phyloP scores from a whole-genome alignment of 495 filamentous ascomycete genomes.

The Neurospora sublineolata region DNA sequence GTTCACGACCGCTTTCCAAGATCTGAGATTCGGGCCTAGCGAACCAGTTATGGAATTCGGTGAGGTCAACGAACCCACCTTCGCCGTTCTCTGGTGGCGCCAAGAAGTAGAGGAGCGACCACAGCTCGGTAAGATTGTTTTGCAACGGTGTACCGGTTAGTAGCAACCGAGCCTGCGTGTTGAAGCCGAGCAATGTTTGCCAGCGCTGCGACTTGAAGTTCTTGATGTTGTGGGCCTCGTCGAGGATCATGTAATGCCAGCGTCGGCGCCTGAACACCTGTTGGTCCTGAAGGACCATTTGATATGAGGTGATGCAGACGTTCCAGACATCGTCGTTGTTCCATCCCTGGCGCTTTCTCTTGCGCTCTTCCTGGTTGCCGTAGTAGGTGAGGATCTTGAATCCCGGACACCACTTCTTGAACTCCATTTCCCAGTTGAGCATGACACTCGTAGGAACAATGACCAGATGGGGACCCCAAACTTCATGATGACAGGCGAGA shows the following conservation, averaged over 20 bases:
- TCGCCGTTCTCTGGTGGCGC: conserved; percentile 82
- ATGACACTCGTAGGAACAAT: conserved; percentile 98
- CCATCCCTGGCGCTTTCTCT: conserved; percentile 84
- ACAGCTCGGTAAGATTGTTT: conserved; percentile 92
- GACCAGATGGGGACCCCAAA: conserved; percentile 94
- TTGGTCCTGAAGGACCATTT: conserved; percentile 86
- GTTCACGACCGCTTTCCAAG: conserved; percentile 82
- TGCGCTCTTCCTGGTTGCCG: conserved; percentile 82
- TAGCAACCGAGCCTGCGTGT: conserved; percentile 73
- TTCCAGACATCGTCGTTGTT: conserved; percentile 85
- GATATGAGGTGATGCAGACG: conserved; percentile 93
- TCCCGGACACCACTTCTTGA: conserved; percentile 97
- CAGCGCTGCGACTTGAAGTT: conserved; percentile 96
- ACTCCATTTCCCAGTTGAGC: conserved; percentile 99
- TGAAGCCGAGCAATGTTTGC: conserved; percentile 88
- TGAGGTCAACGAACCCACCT: conserved; percentile 77
- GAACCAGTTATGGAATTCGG: conserved; percentile 91
- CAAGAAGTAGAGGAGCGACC: conserved; percentile 93
- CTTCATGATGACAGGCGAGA: conserved; percentile 77
- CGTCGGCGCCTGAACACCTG: conserved; percentile 82
- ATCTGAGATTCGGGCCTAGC: conserved; percentile 88
- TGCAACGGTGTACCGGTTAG: conserved; percentile 94
- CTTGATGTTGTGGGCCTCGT: conserved; percentile 99
- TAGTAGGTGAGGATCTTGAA: conserved; percentile 99
- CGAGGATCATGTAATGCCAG: conserved; percentile 98